A percentile compares a stretch with the other conserved stretches of the same genome.
phyloP scores from a whole-genome alignment of 805 yeast species.

The Spathaspora gorwiae region DNA sequence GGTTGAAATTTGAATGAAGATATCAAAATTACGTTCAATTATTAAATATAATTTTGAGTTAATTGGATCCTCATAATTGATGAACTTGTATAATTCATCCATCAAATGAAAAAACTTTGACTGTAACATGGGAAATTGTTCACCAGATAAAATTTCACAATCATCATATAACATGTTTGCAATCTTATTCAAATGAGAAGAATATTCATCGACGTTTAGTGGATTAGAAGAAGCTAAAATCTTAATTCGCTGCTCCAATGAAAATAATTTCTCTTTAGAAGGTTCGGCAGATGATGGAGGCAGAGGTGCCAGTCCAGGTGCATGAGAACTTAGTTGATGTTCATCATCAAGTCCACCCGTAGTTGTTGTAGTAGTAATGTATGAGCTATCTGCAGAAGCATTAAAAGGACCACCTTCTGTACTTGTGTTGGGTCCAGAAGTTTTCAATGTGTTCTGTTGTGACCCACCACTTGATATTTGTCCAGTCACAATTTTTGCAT shows the following conservation, averaged over 20 bases:
- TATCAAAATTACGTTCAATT: slow-evolving; percentile 36
- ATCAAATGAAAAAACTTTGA: slow-evolving; percentile 21
- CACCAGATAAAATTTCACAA: slow-evolving; percentile 4
- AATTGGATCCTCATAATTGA: slow-evolving; percentile 22
- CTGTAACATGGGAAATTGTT: slow-evolving; percentile 11
- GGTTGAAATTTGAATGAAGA: slow-evolving; percentile 33
- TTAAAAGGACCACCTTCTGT: background rate
- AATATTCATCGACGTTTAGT: slow-evolving; percentile 27
- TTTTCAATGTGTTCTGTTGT: background rate
- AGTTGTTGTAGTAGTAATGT: background rate
- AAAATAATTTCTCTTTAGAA: background rate
- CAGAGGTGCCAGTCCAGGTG: background rate
- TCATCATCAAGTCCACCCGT: background rate
- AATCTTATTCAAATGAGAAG: slow-evolving; percentile 33
- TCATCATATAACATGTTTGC: slow-evolving; percentile 20
- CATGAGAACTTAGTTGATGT: background rate
- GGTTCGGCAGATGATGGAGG: slow-evolving; percentile 1
- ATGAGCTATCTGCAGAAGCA: slow-evolving; percentile 1
- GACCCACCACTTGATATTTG: background rate
- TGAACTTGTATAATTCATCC: slow-evolving; percentile 18
- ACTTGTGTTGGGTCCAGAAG: background rate
- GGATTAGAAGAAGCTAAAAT: slow-evolving; percentile 26
- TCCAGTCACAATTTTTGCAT: background rate
- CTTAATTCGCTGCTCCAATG: slow-evolving; percentile 15
- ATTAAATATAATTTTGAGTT: slow-evolving; percentile 27